Evolutionary conservation across 1,284 basidiomycete species (phyloP).

Genomic region (Heterobasidion parviporum): DNA sequence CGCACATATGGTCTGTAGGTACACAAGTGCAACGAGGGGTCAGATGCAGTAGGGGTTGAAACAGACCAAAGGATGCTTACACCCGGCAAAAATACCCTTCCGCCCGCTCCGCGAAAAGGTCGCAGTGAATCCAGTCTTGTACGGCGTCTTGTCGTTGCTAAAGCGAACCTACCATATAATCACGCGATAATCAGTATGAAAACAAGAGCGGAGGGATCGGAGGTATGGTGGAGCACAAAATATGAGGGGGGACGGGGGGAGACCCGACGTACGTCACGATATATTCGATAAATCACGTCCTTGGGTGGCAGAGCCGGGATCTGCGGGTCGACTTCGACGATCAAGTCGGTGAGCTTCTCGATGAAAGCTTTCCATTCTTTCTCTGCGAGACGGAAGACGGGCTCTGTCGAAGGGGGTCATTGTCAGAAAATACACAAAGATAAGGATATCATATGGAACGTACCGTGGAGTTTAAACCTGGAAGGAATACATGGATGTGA

Average conservation of each 20-base stretch:
- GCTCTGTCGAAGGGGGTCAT: conserved; percentile 39
- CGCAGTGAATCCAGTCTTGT: conserved; percentile 75
- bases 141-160: conserved; percentile 90
- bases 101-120: conserved; percentile 74
- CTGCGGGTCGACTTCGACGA: conserved; percentile 70
- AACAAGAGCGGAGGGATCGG: too few species aligned
- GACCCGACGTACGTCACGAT: conserved; percentile 60
- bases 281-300: conserved; percentile 80
- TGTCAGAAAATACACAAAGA: background rate
- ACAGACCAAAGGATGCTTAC: conserved; percentile 35
- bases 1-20: conserved; percentile 32
- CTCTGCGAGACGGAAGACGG: conserved; percentile 75
- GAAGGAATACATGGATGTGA: background rate
- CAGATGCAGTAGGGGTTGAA: background rate
- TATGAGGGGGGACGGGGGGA: background rate
- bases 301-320: conserved; percentile 81
- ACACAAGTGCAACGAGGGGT: background rate
- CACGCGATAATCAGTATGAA: background rate
- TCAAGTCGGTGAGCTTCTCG: conserved; percentile 54
- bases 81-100: conserved; percentile 72
- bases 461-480: conserved; percentile 75
- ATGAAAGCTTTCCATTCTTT: conserved; percentile 85
- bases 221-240: too few species aligned
- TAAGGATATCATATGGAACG: conserved; percentile 6
- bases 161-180: conserved; percentile 66